These are phyloP conservation scores for Termitomyces sp. DNA, from an alignment of 768 basidiomycete species.

Conservation along the genomic window DNA sequence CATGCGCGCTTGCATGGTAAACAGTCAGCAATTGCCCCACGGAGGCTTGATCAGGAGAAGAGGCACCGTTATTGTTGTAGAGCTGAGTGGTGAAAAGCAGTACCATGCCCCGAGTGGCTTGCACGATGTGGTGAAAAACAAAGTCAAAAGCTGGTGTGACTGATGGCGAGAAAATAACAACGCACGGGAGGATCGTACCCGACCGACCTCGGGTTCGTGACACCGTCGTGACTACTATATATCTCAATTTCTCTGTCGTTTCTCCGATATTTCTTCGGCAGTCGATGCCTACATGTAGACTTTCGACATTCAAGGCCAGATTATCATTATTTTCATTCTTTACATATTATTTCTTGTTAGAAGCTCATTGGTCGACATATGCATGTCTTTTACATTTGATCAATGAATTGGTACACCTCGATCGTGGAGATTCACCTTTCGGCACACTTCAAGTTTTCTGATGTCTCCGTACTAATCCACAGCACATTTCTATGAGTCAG, in stretches of 20 bases:
- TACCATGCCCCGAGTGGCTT: slow-evolving; percentile 1
- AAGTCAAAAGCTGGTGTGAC: slow-evolving; percentile 19
- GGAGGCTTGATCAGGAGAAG: not conserved
- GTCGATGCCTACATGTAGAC: not conserved
- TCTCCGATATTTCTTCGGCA: slow-evolving; percentile 5
- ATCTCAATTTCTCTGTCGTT: slow-evolving; percentile 10
- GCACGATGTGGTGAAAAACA: slow-evolving; percentile 20
- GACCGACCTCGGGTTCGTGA: slow-evolving; percentile 15
- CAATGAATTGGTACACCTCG: not conserved
- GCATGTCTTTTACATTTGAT: not conserved
- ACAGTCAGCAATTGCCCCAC: not conserved
- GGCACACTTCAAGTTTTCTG: not conserved
- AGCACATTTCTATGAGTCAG: not conserved
- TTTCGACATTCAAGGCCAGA: not conserved
- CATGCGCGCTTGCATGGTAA: not conserved
- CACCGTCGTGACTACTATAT: slow-evolving; percentile 16
- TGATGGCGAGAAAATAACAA: slow-evolving; percentile 19
- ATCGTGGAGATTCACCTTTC: not conserved
- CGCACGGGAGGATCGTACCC: slow-evolving; percentile 9
- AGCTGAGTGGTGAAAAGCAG: not conserved
- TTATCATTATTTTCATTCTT: not conserved
- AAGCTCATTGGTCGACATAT: not conserved
- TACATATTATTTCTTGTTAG: not conserved
- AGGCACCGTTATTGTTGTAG: not conserved
- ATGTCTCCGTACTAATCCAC: not conserved